These are phyloP conservation scores for Pseudocercospora fuligena DNA, from an alignment of 2,329 filamentous ascomycete genomes.

Conservation along the genomic window DNA sequence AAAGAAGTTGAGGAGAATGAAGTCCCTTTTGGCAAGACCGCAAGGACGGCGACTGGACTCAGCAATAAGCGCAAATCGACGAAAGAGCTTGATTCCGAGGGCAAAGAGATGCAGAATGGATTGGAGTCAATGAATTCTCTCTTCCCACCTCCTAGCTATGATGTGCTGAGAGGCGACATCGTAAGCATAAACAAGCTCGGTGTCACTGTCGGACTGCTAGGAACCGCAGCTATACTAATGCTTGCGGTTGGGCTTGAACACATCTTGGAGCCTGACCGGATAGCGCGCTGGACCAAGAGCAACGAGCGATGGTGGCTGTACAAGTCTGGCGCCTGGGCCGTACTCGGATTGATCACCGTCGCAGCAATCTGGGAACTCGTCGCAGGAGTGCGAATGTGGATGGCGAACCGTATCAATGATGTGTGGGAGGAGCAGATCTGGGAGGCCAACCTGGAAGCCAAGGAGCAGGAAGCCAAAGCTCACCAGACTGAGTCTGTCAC, in stretches of 20 bases:
- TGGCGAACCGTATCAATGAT: constrained; percentile 63
- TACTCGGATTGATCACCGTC: constrained; percentile 21
- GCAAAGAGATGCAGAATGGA: constrained; percentile 46
- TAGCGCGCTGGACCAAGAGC: constrained; percentile 19
- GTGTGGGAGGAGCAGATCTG: constrained; percentile 73
- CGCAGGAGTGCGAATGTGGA: constrained; percentile 57
- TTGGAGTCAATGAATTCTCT: constrained; percentile 54
- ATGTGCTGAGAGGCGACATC: constrained; percentile 51
- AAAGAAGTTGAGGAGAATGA: constrained; percentile 54
- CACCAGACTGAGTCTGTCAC: constrained; percentile 67
- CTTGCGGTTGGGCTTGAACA: constrained; percentile 37
- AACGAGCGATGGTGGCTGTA: constrained; percentile 20
- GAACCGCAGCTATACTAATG: constrained; percentile 39
- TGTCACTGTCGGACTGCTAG: constrained; percentile 46
- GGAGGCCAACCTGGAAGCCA: constrained; percentile 64
- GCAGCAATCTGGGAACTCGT: constrained; percentile 33
- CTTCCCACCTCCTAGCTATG: constrained; percentile 61
- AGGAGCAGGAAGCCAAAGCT: constrained; percentile 52
- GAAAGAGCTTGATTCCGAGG: constrained; percentile 51
- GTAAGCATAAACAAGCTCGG: constrained; percentile 51
- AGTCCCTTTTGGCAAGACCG: constrained; percentile 46
- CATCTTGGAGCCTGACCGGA: constrained; percentile 17
- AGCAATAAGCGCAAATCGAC: constrained; percentile 52
- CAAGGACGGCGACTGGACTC: constrained; percentile 51
- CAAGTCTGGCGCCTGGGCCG: constrained; percentile 27